These are phyloP conservation scores for Starmerella bacillaris DNA, from an alignment of 805 yeast genomes.

Conservation along the genomic window DNA sequence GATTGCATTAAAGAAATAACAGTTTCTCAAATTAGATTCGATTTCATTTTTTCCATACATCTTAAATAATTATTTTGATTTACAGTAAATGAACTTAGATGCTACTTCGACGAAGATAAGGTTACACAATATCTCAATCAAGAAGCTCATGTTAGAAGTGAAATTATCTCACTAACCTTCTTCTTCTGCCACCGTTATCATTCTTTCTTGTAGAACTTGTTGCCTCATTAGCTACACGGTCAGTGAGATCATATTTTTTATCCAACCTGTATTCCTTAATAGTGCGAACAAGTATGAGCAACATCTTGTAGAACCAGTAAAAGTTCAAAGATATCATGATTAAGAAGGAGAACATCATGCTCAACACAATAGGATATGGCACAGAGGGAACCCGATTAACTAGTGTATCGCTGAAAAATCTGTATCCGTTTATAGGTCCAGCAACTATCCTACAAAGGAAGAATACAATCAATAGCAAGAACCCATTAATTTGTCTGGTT, in stretches of 20 bases:
- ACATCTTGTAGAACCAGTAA: conserved; percentile 81
- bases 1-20: too few relatives aligned
- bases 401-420: conserved; percentile 23
- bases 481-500: conserved; percentile 49
- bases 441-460: conserved; percentile 64
- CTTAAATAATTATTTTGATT: too few relatives aligned
- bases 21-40: too few relatives aligned
- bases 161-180: too few relatives aligned
- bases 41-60: too few relatives aligned
- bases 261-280: conserved; percentile 19
- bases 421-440: conserved; percentile 61
- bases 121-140: too few relatives aligned
- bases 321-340: conserved; percentile 52
- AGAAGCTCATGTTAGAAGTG: too few relatives aligned
- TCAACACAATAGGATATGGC: conserved; percentile 31
- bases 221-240: not conserved
- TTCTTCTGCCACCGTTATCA: not conserved
- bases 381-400: conserved; percentile 21
- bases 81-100: too few relatives aligned
- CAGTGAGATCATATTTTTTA: not conserved
- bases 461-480: conserved; percentile 48
- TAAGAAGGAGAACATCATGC: conserved; percentile 40
- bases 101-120: too few relatives aligned
- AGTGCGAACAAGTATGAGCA: conserved; percentile 39
- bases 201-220: not conserved